Conservation (phyloP, 345 rosid genomes). For the Trapa bicornis region DNA sequence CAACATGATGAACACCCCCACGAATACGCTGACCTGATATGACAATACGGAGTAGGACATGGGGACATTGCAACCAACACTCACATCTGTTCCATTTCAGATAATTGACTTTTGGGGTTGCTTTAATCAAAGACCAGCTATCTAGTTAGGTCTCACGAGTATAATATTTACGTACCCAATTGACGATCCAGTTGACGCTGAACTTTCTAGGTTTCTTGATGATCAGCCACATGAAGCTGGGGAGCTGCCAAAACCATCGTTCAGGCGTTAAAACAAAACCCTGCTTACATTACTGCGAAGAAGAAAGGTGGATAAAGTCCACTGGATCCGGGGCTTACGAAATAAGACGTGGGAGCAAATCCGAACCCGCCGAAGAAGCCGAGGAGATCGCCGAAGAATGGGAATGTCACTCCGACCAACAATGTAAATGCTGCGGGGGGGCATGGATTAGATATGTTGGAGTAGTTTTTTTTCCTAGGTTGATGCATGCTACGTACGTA, state of each 20-base stretch:
- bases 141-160: slow-evolving; percentile 7
- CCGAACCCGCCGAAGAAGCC: slow-evolving; percentile 98
- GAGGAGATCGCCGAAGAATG: slow-evolving; percentile 12
- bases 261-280: too few relatives aligned
- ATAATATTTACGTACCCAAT: slow-evolving; percentile 41
- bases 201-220: slow-evolving; percentile 81
- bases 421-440: slow-evolving; percentile 82
- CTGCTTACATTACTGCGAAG: too few relatives aligned
- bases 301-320: too few relatives aligned
- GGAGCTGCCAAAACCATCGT: slow-evolving; percentile 34
- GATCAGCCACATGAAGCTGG: slow-evolving; percentile 80
- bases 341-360: slow-evolving; percentile 85
- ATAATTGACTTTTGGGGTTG: not conserved
- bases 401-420: slow-evolving; percentile 7
- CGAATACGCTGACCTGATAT: slow-evolving; percentile 40
- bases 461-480: not conserved
- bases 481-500: not conserved
- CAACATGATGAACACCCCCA: slow-evolving; percentile 72
- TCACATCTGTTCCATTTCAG: too few relatives aligned
- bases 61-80: too few relatives aligned
- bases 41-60: too few relatives aligned
- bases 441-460: slow-evolving; percentile 4
- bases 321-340: slow-evolving; percentile 34
- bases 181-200: slow-evolving; percentile 59
- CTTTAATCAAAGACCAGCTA: not conserved